A percentile compares a stretch with the other conserved stretches of the same genome.
Evolutionary conservation across 2,329 filamentous ascomycete species (phyloP).

Genomic region (Dactylellina cionopaga): DNA sequence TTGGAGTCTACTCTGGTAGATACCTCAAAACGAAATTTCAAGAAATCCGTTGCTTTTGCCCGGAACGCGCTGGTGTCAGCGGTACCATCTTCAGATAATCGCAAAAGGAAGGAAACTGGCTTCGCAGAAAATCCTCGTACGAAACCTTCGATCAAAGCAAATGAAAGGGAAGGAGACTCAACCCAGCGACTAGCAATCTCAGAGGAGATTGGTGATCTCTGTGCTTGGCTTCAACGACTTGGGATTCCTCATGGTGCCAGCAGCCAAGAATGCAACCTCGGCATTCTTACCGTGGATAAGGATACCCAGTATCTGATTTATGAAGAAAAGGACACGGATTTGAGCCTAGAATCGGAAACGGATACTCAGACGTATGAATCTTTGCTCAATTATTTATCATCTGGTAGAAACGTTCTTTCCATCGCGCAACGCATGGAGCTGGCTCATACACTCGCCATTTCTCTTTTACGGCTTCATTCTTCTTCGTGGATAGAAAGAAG

Average conservation of each 20-base stretch:
- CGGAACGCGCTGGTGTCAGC: background rate
- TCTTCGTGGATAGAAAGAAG: conserved; percentile 15
- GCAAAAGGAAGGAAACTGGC: background rate
- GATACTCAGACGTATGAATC: conserved; percentile 3
- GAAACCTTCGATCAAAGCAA: background rate
- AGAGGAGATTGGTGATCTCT: background rate
- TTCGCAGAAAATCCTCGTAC: background rate
- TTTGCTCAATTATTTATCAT: conserved; percentile 9
- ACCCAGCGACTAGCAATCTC: background rate
- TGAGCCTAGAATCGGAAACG: background rate
- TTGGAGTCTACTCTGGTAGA: background rate
- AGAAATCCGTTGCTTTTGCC: conserved; percentile 12
- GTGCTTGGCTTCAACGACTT: background rate
- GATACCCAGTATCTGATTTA: conserved; percentile 12
- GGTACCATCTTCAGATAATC: background rate
- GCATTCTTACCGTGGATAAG: conserved; percentile 4
- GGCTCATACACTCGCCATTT: conserved; percentile 12
- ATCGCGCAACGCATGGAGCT: conserved; percentile 9
- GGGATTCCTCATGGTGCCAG: background rate
- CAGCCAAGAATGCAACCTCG: background rate
- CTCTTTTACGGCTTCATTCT: conserved; percentile 12
- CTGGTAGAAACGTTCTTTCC: background rate
- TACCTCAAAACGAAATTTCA: conserved; percentile 1
- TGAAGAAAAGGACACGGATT: background rate
- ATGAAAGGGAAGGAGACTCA: background rate